These are phyloP conservation scores for Globisporangium mamillatum DNA, from an alignment of 352 stramenopile genomes.

Conservation along the genomic window DNA sequence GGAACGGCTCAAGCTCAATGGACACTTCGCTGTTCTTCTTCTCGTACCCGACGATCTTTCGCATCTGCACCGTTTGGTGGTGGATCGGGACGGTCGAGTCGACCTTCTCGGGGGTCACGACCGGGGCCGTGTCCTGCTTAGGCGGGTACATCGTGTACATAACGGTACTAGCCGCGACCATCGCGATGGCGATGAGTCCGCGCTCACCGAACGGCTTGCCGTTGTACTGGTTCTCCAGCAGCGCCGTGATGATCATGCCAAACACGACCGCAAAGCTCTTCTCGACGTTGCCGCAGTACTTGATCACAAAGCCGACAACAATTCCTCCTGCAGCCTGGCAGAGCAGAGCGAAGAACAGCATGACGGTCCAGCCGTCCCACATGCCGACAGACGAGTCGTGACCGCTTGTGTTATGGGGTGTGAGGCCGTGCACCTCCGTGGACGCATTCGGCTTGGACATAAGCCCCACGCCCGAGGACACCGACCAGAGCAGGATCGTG, in stretches of 20 bases:
- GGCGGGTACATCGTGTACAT: conserved; percentile 76
- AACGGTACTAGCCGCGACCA: conserved; percentile 58
- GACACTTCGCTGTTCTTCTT: conserved; percentile 37
- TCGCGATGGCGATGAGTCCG: conserved; percentile 51
- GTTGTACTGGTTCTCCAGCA: conserved; percentile 68
- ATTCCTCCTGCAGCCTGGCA: conserved; percentile 71
- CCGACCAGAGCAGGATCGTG: conserved; percentile 50
- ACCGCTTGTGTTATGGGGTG: conserved; percentile 8
- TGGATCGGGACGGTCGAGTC: conserved; percentile 16
- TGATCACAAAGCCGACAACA: conserved; percentile 81
- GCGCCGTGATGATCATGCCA: conserved; percentile 76
- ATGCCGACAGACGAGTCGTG: conserved; percentile 22
- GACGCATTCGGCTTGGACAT: conserved; percentile 19
- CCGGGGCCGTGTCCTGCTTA: conserved; percentile 22
- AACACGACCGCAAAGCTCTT: conserved; percentile 82
- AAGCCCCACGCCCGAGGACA: conserved; percentile 23
- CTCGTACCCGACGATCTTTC: conserved; percentile 20
- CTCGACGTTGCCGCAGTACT: conserved; percentile 82
- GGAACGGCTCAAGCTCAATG: conserved; percentile 42
- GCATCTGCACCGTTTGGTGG: not conserved
- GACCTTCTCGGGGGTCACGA: conserved; percentile 16
- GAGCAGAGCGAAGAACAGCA: conserved; percentile 62
- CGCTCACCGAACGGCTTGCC: conserved; percentile 63
- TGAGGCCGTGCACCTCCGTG: conserved; percentile 12
- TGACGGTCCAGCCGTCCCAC: conserved; percentile 70